phyloP scores from a whole-genome alignment of 371 early-diverging fungal species.

The Lichtheimia corymbifera region DNA sequence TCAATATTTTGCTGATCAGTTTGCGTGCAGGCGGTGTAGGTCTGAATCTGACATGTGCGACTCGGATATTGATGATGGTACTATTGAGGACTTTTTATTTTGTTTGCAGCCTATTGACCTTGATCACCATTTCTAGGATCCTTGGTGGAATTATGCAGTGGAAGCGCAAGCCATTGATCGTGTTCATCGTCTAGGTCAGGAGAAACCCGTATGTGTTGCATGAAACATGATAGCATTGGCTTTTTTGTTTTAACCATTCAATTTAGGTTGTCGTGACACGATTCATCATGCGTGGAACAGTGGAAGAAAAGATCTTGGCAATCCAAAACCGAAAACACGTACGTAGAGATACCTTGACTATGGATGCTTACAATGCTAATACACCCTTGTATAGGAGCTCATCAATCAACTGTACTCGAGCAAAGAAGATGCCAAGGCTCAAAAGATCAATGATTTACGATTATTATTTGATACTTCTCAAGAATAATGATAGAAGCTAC shows the following conservation, averaged over 20 bases:
- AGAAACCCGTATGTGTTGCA: conserved; percentile 29
- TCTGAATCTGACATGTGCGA: conserved; percentile 83
- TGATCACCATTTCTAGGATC: conserved; percentile 52
- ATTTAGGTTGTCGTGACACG: conserved; percentile 56
- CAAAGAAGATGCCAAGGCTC: conserved; percentile 42
- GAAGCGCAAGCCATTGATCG: conserved; percentile 89
- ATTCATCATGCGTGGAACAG: conserved; percentile 56
- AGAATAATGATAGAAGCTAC: background rate
- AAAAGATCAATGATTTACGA: conserved; percentile 54
- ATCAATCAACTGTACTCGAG: conserved; percentile 57
- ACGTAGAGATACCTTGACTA: background rate
- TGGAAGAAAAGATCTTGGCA: conserved; percentile 69
- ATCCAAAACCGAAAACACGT: conserved; percentile 63
- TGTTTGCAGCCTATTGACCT: background rate
- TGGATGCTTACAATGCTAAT: background rate
- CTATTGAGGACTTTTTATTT: background rate
- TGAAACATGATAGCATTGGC: too few relatives aligned
- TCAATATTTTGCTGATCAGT: conserved; percentile 75
- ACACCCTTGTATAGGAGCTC: conserved; percentile 23
- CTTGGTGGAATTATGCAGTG: conserved; percentile 86
- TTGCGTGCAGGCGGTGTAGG: conserved; percentile 90
- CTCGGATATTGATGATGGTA: conserved; percentile 70
- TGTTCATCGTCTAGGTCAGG: conserved; percentile 84
- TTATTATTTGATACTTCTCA: conserved; percentile 32
- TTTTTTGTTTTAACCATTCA: background rate